Conservation (phyloP, 257 asterid genomes). For the Gentiana dahurica region DNA sequence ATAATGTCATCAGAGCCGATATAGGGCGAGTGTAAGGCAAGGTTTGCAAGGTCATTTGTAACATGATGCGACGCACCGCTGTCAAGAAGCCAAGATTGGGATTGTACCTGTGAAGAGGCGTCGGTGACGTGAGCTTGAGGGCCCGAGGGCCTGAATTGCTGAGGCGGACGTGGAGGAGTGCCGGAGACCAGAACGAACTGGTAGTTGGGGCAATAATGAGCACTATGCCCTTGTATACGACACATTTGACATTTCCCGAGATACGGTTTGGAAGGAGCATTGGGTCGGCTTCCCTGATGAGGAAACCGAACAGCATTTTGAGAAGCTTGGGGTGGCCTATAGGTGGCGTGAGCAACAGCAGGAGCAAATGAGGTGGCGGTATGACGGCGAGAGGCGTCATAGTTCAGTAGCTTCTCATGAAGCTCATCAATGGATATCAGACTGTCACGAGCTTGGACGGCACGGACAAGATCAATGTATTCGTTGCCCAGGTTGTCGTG, state of each 20-base stretch:
- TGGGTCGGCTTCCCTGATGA: no score
- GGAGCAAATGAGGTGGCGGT: neutral
- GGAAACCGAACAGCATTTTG: no score
- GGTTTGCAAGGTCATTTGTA: neutral
- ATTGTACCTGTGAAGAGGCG: no score
- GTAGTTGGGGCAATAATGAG: no score
- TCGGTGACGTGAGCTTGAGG: no score
- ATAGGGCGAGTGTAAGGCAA: neutral
- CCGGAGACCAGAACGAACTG: no score
- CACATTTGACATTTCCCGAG: no score
- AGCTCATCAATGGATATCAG: neutral
- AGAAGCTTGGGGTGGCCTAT: no score
- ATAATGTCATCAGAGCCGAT: neutral
- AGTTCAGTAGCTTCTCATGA: neutral
- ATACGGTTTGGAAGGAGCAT: no score
- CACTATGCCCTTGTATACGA: neutral
- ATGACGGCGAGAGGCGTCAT: neutral
- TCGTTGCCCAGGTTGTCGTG: neutral
- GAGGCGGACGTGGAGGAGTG: no score
- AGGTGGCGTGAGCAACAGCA: neutral
- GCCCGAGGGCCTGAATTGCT: no score
- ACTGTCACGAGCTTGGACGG: no score
- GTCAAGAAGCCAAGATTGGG: neutral
- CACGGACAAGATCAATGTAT: neutral
- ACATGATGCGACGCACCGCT: conserved; percentile 10